Percentiles rank a stretch among this genome's conserved stretches.
phyloP scores from a whole-genome alignment of 805 yeast genomes.

The Candida vartiovaarae region DNA sequence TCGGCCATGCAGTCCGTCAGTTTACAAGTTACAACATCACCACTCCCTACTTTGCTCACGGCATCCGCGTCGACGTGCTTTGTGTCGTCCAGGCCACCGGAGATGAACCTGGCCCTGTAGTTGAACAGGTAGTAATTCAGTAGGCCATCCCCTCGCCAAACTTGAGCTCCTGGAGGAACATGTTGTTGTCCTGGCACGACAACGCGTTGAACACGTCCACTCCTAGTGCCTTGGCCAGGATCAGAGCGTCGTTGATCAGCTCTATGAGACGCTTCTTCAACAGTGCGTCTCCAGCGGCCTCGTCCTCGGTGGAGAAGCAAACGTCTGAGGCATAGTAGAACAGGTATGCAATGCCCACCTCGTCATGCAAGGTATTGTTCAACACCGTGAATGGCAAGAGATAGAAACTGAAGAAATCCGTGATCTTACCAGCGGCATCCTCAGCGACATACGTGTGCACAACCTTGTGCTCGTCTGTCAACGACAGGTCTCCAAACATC shows the following conservation, averaged over 20 bases:
- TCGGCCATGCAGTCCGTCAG: too few species aligned
- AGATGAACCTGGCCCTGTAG: constrained; percentile 72
- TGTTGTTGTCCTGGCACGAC: constrained; percentile 81
- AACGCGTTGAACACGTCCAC: constrained; percentile 94
- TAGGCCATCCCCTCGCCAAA: constrained; percentile 94
- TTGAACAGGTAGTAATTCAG: constrained; percentile 89
- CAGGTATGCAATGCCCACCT: constrained; percentile 79
- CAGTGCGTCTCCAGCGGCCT: constrained; percentile 31
- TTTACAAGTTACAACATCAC: constrained; percentile 54
- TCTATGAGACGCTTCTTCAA: constrained; percentile 53
- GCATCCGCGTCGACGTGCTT: constrained; percentile 44
- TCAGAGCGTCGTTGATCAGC: constrained; percentile 67
- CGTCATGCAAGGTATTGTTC: constrained; percentile 51
- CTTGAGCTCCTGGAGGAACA: constrained; percentile 74
- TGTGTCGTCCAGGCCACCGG: constrained; percentile 67
- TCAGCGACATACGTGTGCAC: constrained; percentile 74
- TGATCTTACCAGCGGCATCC: constrained; percentile 47
- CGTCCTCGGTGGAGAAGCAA: constrained; percentile 34
- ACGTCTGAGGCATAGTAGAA: constrained; percentile 83
- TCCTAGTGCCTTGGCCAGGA: constrained; percentile 56
- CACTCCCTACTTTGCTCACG: constrained; percentile 86
- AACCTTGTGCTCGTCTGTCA: constrained; percentile 38
- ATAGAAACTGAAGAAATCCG: constrained; percentile 89
- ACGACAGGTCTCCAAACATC: constrained; percentile 50
- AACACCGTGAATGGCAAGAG: constrained; percentile 82